Evolutionary conservation across 805 yeast genomes (phyloP).

Genomic region (Metschnikowia lochheadii): DNA sequence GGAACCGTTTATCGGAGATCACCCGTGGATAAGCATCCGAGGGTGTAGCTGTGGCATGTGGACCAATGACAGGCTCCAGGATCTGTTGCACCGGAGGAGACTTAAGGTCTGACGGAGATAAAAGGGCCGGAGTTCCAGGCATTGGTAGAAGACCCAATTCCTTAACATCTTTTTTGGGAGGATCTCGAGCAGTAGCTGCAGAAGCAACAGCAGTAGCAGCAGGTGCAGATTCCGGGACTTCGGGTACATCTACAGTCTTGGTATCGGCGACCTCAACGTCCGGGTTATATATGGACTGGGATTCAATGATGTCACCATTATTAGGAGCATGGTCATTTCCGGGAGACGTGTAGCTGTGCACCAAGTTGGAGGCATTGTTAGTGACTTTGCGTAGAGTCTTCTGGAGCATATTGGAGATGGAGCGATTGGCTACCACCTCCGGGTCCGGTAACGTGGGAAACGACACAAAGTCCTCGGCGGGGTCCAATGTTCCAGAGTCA

Average conservation of each 20-base stretch:
- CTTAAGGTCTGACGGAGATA: background rate
- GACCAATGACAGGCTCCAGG: background rate
- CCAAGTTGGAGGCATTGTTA: constrained; percentile 38
- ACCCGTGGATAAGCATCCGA: constrained; percentile 22
- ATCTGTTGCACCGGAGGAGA: background rate
- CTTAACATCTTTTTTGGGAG: background rate
- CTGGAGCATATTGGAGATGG: constrained; percentile 33
- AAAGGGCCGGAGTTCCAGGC: background rate
- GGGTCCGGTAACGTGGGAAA: constrained; percentile 45
- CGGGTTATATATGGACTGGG: constrained; percentile 7
- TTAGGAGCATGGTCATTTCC: background rate
- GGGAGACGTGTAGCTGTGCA: constrained; percentile 18
- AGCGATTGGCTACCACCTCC: constrained; percentile 29
- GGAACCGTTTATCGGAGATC: constrained; percentile 32
- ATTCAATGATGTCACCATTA: constrained; percentile 6
- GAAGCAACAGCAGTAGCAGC: background rate
- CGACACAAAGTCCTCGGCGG: constrained; percentile 33
- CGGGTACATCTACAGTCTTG: background rate
- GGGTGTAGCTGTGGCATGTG: background rate
- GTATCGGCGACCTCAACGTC: background rate
- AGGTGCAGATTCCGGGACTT: background rate
- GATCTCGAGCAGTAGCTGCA: background rate
- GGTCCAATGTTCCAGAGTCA: background rate
- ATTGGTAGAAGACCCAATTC: background rate
- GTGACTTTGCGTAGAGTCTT: constrained; percentile 40